phyloP scores from a whole-genome alignment of 2,329 filamentous ascomycete species.

The Tolypocladium ophioglossoides region DNA sequence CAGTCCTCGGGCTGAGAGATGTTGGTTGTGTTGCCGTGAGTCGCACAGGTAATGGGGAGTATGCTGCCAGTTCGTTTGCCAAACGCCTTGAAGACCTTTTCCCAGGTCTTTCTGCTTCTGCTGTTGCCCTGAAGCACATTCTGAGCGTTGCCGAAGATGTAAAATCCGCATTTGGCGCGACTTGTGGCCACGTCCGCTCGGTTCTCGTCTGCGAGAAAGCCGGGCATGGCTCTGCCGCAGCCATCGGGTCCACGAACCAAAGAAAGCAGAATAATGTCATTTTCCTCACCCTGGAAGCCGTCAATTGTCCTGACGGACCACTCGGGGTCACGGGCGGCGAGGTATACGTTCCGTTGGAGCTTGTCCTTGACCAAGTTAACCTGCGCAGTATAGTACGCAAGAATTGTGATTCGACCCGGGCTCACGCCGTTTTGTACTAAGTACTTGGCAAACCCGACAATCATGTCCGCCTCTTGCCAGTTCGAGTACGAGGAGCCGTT shows the following conservation, averaged over 20 bases:
- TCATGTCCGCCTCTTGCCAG: constrained; percentile 61
- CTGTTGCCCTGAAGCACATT: constrained; percentile 35
- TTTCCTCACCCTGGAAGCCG: constrained; percentile 86
- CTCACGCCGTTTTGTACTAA: constrained; percentile 56
- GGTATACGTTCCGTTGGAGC: constrained; percentile 23
- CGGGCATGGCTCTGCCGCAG: constrained; percentile 33
- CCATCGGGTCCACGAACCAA: constrained; percentile 59
- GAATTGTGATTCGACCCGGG: constrained; percentile 56
- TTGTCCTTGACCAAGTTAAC: constrained; percentile 49
- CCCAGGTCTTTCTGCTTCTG: constrained; percentile 30
- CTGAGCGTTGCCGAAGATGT: constrained; percentile 69
- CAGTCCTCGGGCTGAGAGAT: constrained; percentile 46
- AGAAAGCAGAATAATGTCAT: constrained; percentile 71
- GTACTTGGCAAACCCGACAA: constrained; percentile 62
- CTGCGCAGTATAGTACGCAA: constrained; percentile 87
- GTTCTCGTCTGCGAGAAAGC: constrained; percentile 59
- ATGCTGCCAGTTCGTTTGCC: constrained; percentile 18
- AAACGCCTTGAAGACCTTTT: constrained; percentile 30
- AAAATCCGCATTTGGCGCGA: constrained; percentile 68
- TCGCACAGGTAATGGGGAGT: constrained; percentile 54
- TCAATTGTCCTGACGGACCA: constrained; percentile 70
- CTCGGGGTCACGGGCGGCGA: constrained; percentile 19
- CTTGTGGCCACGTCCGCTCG: constrained; percentile 49
- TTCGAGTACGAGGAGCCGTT: constrained; percentile 58
- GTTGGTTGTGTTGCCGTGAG: constrained; percentile 41